Conservation (phyloP, 331 rosid species). For the Malus hybrid region DNA sequence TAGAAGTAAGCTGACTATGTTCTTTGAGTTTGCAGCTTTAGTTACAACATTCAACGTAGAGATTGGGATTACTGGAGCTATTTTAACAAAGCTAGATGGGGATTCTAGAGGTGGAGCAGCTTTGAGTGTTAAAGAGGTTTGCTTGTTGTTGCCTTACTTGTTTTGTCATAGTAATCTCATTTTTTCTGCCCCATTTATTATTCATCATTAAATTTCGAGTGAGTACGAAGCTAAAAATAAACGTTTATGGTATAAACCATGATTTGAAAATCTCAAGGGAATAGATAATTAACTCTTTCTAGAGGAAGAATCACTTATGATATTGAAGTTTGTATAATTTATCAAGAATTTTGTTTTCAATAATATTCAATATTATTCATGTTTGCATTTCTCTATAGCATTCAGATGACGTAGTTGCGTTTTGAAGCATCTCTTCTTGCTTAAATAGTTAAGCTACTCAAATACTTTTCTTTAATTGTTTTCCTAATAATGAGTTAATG, state of each 20-base stretch:
- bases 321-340: background rate
- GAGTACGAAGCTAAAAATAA: background rate
- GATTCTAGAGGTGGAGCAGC: slow-evolving; percentile 99
- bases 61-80: slow-evolving; percentile 98
- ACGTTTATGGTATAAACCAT: background rate
- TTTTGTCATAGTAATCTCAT: background rate
- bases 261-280: background rate
- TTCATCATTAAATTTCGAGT: background rate
- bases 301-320: background rate
- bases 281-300: background rate
- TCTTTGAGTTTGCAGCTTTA: slow-evolving; percentile 49
- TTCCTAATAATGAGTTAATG: slow-evolving; percentile 9
- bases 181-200: background rate
- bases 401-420: background rate
- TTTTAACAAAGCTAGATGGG: slow-evolving; percentile 95
- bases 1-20: slow-evolving; percentile 9
- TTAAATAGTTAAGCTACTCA: background rate
- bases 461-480: background rate
- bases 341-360: background rate
- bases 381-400: slow-evolving; percentile 2
- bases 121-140: slow-evolving; percentile 94
- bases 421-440: background rate
- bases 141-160: slow-evolving; percentile 2
- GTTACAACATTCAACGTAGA: slow-evolving; percentile 93
- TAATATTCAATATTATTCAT: background rate